Conservation (phyloP, 768 basidiomycete species). For the Boletus bicolor region DNA sequence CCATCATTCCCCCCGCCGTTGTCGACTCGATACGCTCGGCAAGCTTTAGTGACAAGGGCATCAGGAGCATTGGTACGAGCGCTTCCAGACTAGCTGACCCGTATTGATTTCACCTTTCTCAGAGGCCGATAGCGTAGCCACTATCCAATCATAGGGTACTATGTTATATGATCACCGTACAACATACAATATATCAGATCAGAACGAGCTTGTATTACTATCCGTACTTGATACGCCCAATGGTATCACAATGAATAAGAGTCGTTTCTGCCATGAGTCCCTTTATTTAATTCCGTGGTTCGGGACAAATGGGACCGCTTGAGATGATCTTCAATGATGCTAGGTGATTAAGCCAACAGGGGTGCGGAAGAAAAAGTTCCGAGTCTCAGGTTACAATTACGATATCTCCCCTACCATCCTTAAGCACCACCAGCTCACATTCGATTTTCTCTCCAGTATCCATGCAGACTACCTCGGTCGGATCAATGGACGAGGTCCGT, state of each 20-base stretch:
- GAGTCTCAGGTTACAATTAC: slow-evolving; percentile 68
- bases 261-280: not conserved
- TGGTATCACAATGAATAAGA: not conserved
- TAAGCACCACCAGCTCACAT: slow-evolving; percentile 87
- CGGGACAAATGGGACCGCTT: not conserved
- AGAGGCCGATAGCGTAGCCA: slow-evolving; percentile 16
- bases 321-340: not conserved
- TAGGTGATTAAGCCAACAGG: not conserved
- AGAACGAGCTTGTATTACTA: not conserved
- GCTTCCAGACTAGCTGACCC: not conserved
- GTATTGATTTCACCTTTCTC: not conserved
- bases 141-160: not conserved
- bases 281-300: not conserved
- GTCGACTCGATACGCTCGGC: not conserved
- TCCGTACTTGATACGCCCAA: not conserved
- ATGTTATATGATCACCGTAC: not conserved
- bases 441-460: slow-evolving; percentile 91
- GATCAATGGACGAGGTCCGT: slow-evolving; percentile 76
- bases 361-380: not conserved
- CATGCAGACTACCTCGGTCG: slow-evolving; percentile 86
- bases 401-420: slow-evolving; percentile 87
- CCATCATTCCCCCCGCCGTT: slow-evolving; percentile 3
- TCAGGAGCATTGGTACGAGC: slow-evolving; percentile 12
- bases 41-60: slow-evolving; percentile 4
- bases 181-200: not conserved